Percentiles rank a stretch among this genome's conserved stretches.
phyloP scores from a whole-genome alignment of 1,284 basidiomycete species.

The Paramarasmius palmivorus region DNA sequence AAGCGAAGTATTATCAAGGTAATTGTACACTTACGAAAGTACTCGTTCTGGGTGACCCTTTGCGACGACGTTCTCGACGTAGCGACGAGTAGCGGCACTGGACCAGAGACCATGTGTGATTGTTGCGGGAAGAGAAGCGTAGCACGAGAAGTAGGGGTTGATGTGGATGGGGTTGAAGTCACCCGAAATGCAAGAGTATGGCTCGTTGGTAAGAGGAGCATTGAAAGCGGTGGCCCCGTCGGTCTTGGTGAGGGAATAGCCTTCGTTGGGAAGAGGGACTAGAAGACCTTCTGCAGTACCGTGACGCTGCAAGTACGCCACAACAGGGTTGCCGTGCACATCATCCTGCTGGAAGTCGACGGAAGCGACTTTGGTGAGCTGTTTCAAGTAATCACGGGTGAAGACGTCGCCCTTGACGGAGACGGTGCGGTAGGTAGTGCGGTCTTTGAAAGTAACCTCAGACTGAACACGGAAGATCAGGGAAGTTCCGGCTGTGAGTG shows the following conservation, averaged over 20 bases:
- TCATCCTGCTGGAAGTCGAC: constrained; percentile 88
- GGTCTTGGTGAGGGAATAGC: constrained; percentile 76
- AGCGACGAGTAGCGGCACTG: constrained; percentile 91
- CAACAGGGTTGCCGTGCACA: constrained; percentile 90
- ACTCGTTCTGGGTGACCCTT: constrained; percentile 93
- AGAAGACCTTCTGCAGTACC: constrained; percentile 79
- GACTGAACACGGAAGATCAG: constrained; percentile 91
- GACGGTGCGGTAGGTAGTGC: constrained; percentile 81
- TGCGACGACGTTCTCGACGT: constrained; percentile 92
- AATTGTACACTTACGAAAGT: constrained; percentile 58
- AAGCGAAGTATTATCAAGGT: constrained; percentile 3
- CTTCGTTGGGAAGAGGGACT: constrained; percentile 80
- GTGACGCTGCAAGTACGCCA: constrained; percentile 91
- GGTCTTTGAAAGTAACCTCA: constrained; percentile 90
- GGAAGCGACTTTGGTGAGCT: constrained; percentile 84
- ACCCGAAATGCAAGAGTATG: constrained; percentile 94
- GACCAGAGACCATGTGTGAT: constrained; percentile 99
- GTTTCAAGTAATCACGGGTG: constrained; percentile 83
- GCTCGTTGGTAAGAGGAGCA: constrained; percentile 87
- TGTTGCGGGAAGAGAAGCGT: constrained; percentile 91
- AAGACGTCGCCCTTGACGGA: constrained; percentile 85
- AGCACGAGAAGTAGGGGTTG: constrained; percentile 97
- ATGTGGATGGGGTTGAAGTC: constrained; percentile 99
- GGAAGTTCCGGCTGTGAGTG: constrained; percentile 77
- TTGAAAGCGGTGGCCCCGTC: constrained; percentile 63